Base-by-base conservation (phyloP, 306 rosid genomes). In the Prunus armeniaca region DNA sequence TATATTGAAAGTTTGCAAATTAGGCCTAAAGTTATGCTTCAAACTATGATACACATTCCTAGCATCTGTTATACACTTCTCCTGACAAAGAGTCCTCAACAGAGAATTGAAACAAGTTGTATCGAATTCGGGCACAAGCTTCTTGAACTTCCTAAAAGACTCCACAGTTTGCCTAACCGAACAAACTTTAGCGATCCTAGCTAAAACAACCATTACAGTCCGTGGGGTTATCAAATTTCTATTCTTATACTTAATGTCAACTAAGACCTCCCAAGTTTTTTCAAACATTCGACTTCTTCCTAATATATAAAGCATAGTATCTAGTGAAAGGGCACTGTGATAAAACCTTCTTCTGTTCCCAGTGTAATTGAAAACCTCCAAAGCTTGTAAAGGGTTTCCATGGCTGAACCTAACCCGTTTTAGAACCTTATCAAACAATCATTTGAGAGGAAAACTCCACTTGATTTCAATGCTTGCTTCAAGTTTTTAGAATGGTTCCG, bases 31-130 rank as follows among this genome's bases (percentile, higher is more conserved):
- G n/a, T 41, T 64, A 34, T 81, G 81, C 92, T 92, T 90, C 84
- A 95, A 81, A 76, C 85, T 74, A 66, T 89, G 96, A 77, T 95
- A 95, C n/a, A 89, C 96, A 38, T 95, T 95, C 69, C 97, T 89
- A 0, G 96, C 98, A 82, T 92, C 98, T 3, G 69, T 56, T 96
- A 95, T 95, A 60, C 96, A 92, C 89, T 92, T 95, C 88, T 88
- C 97, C 70, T 90, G 96, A 76, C 97, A 92, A 60, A 95, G 49
- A 2, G 97, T 89, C 76, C 96, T 92, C 82, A 95, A 80, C 89
- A 95, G 55, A 0, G 93, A 93, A 75, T 95, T 92, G 71, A 90
- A 94, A 65, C 95, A 90, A 20, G 62, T 32, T 0, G 81, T 82
- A 74, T 89, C 91, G 5, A 84, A 87, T 3, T 85, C 92, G 0